These are phyloP conservation scores for Calamus simplicifolius DNA, from an alignment of 176 grass and related monocot species.

Conservation along the genomic window DNA sequence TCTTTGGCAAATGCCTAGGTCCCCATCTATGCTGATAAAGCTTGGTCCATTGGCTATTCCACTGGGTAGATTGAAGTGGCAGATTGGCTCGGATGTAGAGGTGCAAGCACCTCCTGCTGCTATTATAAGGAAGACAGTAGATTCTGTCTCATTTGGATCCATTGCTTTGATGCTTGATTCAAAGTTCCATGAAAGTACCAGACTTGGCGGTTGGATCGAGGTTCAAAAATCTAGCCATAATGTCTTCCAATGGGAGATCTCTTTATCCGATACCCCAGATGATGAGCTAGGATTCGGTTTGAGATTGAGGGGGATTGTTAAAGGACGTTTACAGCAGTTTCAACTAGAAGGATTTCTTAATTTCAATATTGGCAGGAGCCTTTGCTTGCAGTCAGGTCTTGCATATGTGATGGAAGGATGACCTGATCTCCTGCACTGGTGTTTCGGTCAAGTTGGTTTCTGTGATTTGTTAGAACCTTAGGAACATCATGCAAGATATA, in stretches of 20 bases:
- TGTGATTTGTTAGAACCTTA: slow-evolving; percentile 6
- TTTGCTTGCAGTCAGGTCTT: slow-evolving; percentile 28
- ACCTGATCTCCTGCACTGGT: slow-evolving; percentile 9
- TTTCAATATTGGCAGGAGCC: slow-evolving; percentile 16
- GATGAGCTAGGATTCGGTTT: slow-evolving; percentile 29
- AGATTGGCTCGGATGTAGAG: slow-evolving; percentile 1
- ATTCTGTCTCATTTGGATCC: background rate
- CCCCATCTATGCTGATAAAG: slow-evolving; percentile 17
- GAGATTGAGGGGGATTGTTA: slow-evolving; percentile 9
- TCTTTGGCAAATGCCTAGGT: slow-evolving; percentile 15
- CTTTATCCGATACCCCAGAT: slow-evolving; percentile 37
- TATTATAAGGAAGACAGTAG: background rate
- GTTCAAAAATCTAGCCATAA: background rate
- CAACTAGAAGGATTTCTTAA: slow-evolving; percentile 34
- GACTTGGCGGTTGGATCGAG: slow-evolving; percentile 25
- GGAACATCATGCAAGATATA: too few relatives aligned
- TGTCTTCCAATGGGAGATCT: slow-evolving; percentile 15
- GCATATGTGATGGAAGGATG: slow-evolving; percentile 22
- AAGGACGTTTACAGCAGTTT: slow-evolving; percentile 17
- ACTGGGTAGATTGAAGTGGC: slow-evolving; percentile 15
- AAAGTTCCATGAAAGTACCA: slow-evolving; percentile 16
- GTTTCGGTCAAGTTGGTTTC: slow-evolving; percentile 23
- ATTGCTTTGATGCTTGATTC: slow-evolving; percentile 20
- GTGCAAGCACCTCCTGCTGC: background rate
- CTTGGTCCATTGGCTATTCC: slow-evolving; percentile 23